Evolutionary conservation across 495 filamentous ascomycete species (phyloP).

Genomic region (Penicillium antarcticum): DNA sequence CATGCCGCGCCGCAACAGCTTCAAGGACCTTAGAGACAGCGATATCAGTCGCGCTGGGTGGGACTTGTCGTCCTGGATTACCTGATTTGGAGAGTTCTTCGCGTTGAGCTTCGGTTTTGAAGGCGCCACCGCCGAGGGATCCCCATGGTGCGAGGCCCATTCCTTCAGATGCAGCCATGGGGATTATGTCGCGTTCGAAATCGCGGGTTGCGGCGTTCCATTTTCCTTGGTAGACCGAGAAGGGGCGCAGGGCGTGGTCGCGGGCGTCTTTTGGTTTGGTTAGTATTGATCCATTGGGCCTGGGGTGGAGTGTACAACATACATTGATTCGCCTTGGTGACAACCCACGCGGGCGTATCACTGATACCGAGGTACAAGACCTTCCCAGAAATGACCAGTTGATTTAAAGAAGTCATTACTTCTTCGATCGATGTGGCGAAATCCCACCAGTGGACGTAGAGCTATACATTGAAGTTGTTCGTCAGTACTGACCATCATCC

Average conservation of each 20-base stretch:
- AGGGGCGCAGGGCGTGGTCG: conserved; percentile 59
- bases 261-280: conserved; percentile 48
- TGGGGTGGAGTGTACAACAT: not conserved
- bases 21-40: conserved; percentile 56
- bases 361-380: conserved; percentile 68
- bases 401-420: conserved; percentile 66
- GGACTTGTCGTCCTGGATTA: conserved; percentile 18
- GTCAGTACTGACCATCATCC: too few relatives aligned
- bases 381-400: conserved; percentile 56
- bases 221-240: conserved; percentile 64
- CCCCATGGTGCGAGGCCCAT: conserved; percentile 69
- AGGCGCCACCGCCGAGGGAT: conserved; percentile 55
- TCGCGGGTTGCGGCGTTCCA: conserved; percentile 62
- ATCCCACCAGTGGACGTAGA: conserved; percentile 68
- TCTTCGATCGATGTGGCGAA: conserved; percentile 61
- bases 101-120: conserved; percentile 21
- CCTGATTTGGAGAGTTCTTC: conserved; percentile 15
- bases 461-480: not conserved
- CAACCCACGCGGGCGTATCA: conserved; percentile 70
- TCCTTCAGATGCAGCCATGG: conserved; percentile 62
- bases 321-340: conserved; percentile 60
- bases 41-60: conserved; percentile 12
- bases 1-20: conserved; percentile 53
- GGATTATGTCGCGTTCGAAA: conserved; percentile 68
- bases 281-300: not conserved